Evolutionary conservation across 768 basidiomycete genomes (phyloP).

Genomic region (Lanmaoa rubissima): DNA sequence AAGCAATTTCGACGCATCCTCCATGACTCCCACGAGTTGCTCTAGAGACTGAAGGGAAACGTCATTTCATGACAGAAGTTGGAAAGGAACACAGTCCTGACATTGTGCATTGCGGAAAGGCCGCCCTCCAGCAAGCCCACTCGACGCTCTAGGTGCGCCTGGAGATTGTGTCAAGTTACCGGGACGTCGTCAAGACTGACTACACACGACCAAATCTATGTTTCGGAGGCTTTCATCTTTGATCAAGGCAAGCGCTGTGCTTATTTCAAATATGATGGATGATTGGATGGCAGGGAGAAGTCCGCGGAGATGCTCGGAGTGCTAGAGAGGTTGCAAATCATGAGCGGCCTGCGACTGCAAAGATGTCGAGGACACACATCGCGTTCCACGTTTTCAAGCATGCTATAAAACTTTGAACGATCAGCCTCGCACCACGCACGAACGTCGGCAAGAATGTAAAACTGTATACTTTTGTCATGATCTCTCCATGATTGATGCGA

Average conservation of each 20-base stretch:
- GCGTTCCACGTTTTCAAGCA: slow-evolving; percentile 23
- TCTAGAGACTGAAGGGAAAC: slow-evolving; percentile 17
- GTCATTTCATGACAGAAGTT: slow-evolving; percentile 14
- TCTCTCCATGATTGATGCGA: slow-evolving; percentile 18
- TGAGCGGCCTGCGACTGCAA: neutral
- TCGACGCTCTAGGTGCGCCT: slow-evolving; percentile 32
- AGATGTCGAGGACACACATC: slow-evolving; percentile 18
- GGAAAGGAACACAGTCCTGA: slow-evolving; percentile 19
- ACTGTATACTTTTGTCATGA: slow-evolving; percentile 23
- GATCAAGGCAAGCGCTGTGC: slow-evolving; percentile 25
- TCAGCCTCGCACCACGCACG: slow-evolving; percentile 13
- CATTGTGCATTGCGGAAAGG: slow-evolving; percentile 31
- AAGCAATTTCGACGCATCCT: slow-evolving; percentile 29
- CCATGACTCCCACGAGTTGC: slow-evolving; percentile 15
- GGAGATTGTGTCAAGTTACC: slow-evolving; percentile 7
- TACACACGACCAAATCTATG: slow-evolving; percentile 24
- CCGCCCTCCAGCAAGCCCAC: slow-evolving; percentile 26
- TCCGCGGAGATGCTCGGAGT: slow-evolving; percentile 28
- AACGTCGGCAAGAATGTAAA: neutral
- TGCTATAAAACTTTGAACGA: slow-evolving; percentile 22
- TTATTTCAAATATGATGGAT: slow-evolving; percentile 25
- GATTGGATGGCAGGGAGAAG: slow-evolving; percentile 23
- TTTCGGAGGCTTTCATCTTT: slow-evolving; percentile 31
- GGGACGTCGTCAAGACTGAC: neutral
- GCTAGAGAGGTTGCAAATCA: slow-evolving; percentile 14